Evolutionary conservation across 768 basidiomycete genomes (phyloP).

Genomic region (Mycena capillaripes): DNA sequence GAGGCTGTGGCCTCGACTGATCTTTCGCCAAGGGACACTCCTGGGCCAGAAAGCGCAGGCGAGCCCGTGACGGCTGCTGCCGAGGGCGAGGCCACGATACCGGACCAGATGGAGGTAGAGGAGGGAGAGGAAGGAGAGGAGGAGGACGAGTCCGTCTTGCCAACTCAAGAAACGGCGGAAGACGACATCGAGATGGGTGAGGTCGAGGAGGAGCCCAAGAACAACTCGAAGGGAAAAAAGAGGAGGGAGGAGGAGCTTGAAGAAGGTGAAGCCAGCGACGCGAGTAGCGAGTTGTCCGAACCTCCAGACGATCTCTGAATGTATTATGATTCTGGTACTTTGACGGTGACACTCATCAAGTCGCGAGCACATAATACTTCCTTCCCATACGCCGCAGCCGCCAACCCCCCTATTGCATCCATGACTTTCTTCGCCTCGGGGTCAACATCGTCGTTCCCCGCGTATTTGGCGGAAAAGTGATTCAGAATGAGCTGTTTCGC

Average conservation of each 20-base stretch:
- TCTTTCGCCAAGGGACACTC: constrained; percentile 63
- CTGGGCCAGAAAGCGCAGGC: constrained; percentile 55
- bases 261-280: constrained; percentile 89
- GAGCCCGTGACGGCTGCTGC: constrained; percentile 31
- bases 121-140: constrained; percentile 56
- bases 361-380: constrained; percentile 81
- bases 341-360: constrained; percentile 78
- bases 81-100: constrained; percentile 39
- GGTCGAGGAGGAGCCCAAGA: constrained; percentile 81
- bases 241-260: constrained; percentile 81
- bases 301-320: constrained; percentile 68
- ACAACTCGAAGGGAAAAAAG: constrained; percentile 63
- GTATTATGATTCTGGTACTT: constrained; percentile 38
- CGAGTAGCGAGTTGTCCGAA: constrained; percentile 83
- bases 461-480: constrained; percentile 88
- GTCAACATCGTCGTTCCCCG: constrained; percentile 71
- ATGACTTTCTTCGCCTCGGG: constrained; percentile 67
- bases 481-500: constrained; percentile 81
- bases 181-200: constrained; percentile 96
- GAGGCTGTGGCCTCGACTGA: constrained; percentile 60
- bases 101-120: constrained; percentile 56
- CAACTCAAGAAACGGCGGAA: constrained; percentile 44
- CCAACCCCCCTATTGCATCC: constrained; percentile 72
- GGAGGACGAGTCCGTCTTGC: constrained; percentile 35
- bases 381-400: constrained; percentile 65